A percentile compares a stretch with the other conserved stretches of the same genome.
Evolutionary conservation across 73 alveolate genomes (phyloP).

Genomic region (Stentor coeruleus): DNA sequence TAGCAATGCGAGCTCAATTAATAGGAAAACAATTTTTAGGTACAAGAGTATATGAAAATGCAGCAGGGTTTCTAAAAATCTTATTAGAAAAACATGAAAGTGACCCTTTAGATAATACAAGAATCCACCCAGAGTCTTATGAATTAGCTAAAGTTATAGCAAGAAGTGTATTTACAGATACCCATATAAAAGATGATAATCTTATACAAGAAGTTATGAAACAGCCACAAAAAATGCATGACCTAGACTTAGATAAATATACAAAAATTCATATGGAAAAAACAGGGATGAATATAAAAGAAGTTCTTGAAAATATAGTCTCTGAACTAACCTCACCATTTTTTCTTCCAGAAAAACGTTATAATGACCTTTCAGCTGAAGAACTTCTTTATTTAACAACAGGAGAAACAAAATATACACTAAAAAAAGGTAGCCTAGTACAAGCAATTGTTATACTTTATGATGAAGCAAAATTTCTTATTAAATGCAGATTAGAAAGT

Average conservation of each 20-base stretch:
- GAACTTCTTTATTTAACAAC: conserved; percentile 70
- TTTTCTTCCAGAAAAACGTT: conserved; percentile 46
- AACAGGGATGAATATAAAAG: conserved; percentile 44
- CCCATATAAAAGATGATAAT: conserved; percentile 46
- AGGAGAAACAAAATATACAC: conserved; percentile 62
- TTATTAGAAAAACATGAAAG: conserved; percentile 10
- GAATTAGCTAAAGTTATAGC: conserved; percentile 58
- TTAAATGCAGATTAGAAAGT: not conserved
- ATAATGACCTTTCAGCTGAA: conserved; percentile 34
- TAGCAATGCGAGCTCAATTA: conserved; percentile 36
- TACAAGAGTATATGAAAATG: conserved; percentile 26
- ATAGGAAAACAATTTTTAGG: conserved; percentile 28
- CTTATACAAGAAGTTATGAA: conserved; percentile 47
- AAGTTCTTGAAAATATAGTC: conserved; percentile 50
- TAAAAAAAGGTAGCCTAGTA: conserved; percentile 69
- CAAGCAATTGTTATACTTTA: conserved; percentile 65
- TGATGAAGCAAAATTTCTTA: conserved; percentile 32
- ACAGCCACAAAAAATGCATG: conserved; percentile 55
- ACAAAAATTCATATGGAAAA: conserved; percentile 30
- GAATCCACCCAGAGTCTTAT: conserved; percentile 73
- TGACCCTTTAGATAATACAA: conserved; percentile 70
- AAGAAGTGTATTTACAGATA: conserved; percentile 48
- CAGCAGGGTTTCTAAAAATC: conserved; percentile 40
- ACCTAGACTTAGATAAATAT: conserved; percentile 62
- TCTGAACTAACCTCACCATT: conserved; percentile 67